phyloP scores from a whole-genome alignment of 176 grass and related monocot species.

The Cymbopogon citratus region DNA sequence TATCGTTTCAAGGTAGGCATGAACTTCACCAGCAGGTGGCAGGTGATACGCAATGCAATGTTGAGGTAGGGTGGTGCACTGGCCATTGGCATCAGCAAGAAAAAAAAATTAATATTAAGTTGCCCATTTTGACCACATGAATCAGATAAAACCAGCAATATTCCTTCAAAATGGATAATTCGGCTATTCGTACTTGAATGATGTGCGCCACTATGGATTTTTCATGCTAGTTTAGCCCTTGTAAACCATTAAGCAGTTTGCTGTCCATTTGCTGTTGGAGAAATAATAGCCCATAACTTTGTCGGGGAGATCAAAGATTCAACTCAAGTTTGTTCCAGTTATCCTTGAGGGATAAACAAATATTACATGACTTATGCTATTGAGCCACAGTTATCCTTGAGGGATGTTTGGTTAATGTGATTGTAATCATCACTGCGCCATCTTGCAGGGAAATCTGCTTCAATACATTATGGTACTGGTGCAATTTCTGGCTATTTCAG shows the following conservation, averaged over 20 bases:
- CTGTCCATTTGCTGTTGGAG: not conserved
- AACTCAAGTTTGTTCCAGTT: not conserved
- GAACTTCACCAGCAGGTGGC: not conserved
- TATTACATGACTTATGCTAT: not conserved
- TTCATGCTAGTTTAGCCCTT: not conserved
- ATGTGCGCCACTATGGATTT: not conserved
- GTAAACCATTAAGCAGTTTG: not conserved
- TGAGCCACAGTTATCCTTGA: not conserved
- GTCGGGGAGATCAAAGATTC: not conserved
- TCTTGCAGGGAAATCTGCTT: slow-evolving; percentile 55
- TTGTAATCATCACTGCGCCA: not conserved
- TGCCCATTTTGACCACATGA: not conserved
- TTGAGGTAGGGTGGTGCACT: not conserved
- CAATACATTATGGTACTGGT: slow-evolving; percentile 70
- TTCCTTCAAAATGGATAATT: not conserved
- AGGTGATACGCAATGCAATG: not conserved
- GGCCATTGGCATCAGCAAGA: not conserved
- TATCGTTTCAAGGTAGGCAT: not conserved
- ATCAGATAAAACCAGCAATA: not conserved
- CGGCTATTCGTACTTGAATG: not conserved
- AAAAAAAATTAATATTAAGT: not conserved
- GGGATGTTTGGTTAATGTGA: not conserved
- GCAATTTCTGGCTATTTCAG: slow-evolving; percentile 70
- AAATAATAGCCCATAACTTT: not conserved
- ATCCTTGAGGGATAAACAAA: not conserved